These are phyloP conservation scores for Sugiyamaella pinicola DNA, from an alignment of 1,139 yeast genomes.

Conservation along the genomic window DNA sequence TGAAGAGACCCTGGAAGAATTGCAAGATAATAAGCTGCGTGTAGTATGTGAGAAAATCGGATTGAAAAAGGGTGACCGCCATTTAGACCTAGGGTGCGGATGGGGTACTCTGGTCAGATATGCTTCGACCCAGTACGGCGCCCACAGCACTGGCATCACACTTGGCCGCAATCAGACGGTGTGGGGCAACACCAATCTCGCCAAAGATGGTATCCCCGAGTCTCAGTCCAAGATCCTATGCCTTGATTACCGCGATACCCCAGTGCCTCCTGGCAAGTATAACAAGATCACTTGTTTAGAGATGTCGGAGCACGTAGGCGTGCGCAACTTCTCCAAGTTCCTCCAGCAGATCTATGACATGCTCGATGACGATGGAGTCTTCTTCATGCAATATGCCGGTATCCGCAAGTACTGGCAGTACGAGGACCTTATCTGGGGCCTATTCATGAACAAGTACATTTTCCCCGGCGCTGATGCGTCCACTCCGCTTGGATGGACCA, in stretches of 20 bases:
- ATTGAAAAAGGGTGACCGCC: conserved; percentile 67
- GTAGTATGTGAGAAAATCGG: conserved; percentile 86
- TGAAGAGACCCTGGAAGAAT: conserved; percentile 79
- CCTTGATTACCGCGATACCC: conserved; percentile 89
- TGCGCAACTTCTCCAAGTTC: conserved; percentile 76
- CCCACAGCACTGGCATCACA: conserved; percentile 86
- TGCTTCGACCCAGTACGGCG: conserved; percentile 82
- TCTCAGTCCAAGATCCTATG: conserved; percentile 80
- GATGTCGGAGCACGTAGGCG: conserved; percentile 97
- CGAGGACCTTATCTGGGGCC: conserved; percentile 92
- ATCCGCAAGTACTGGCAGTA: conserved; percentile 92
- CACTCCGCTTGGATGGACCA: conserved; percentile 85
- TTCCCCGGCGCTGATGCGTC: conserved; percentile 99
- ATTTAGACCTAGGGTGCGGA: conserved; percentile 90
- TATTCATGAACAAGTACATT: conserved; percentile 93
- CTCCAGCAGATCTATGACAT: conserved; percentile 78
- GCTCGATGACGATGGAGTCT: conserved; percentile 89
- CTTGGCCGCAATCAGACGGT: conserved; percentile 88
- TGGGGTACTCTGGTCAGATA: conserved; percentile 93
- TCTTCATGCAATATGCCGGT: conserved; percentile 88
- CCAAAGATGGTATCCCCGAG: conserved; percentile 64
- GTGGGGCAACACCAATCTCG: conserved; percentile 78
- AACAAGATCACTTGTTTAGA: conserved; percentile 89
- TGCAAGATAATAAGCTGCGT: conserved; percentile 89
- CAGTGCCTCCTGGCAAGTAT: conserved; percentile 66